Evolutionary conservation across 148 eudicot genomes (phyloP).

Genomic region (Hydrangea macrophylla): DNA sequence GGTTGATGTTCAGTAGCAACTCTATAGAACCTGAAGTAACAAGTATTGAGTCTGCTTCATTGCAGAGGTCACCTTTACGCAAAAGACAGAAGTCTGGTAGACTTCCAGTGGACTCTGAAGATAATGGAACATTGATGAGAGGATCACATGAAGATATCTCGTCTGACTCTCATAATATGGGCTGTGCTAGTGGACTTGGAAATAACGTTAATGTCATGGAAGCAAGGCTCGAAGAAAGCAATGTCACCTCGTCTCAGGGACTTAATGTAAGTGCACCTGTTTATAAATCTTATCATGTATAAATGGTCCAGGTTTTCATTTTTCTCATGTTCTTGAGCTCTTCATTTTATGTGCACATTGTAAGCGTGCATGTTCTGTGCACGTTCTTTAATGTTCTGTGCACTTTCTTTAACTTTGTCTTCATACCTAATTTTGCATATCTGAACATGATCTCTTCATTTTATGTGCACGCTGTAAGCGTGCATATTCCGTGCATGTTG

Average conservation of each 20-base stretch:
- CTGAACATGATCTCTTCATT: background rate
- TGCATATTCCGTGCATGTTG: no score
- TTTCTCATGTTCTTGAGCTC: background rate
- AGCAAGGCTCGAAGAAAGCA: constrained; percentile 26
- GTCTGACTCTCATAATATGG: constrained; percentile 13
- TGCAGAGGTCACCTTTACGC: constrained; percentile 25
- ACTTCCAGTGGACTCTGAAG: constrained; percentile 24
- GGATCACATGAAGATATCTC: constrained; percentile 17
- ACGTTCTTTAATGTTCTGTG: background rate
- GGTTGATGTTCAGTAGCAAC: constrained; percentile 28
- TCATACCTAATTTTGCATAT: constrained; percentile 12
- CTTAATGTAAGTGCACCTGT: constrained; percentile 35
- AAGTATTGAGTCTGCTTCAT: constrained; percentile 28
- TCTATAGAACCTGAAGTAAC: constrained; percentile 26
- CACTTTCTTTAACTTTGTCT: background rate
- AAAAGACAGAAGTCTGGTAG: constrained; percentile 30
- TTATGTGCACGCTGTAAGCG: background rate
- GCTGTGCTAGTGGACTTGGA: constrained; percentile 15
- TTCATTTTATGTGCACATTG: constrained; percentile 4
- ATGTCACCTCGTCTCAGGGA: constrained; percentile 24
- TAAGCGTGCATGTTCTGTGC: background rate
- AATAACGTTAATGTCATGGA: constrained; percentile 17
- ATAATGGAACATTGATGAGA: constrained; percentile 15
- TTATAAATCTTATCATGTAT: constrained; percentile 2
- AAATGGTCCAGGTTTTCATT: constrained; percentile 8